These are phyloP conservation scores for Hyphopichia khmerensis DNA, from an alignment of 1,139 yeast genomes.

Conservation along the genomic window DNA sequence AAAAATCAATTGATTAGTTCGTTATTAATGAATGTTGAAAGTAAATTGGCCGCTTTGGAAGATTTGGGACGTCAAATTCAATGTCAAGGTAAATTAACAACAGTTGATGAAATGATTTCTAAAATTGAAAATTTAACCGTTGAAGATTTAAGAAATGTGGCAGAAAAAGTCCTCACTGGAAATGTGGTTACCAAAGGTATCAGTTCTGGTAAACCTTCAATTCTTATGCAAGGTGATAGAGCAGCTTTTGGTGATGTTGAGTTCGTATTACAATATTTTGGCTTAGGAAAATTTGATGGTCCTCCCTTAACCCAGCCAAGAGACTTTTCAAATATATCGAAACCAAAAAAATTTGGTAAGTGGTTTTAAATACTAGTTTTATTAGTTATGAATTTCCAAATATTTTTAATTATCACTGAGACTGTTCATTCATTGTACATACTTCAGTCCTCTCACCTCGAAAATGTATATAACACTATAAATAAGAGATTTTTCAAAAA, in stretches of 20 bases:
- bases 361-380: too few species aligned
- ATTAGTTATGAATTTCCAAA: too few species aligned
- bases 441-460: too few species aligned
- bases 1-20: slow-evolving; percentile 91
- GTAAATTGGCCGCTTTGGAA: slow-evolving; percentile 87
- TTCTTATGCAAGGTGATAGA: slow-evolving; percentile 87
- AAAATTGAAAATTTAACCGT: slow-evolving; percentile 69
- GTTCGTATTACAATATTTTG: slow-evolving; percentile 63
- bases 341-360: slow-evolving; percentile 13
- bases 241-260: slow-evolving; percentile 83
- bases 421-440: too few species aligned
- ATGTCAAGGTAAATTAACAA: slow-evolving; percentile 75
- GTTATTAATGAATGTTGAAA: slow-evolving; percentile 87
- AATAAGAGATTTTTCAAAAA: too few species aligned
- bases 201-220: slow-evolving; percentile 68
- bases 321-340: slow-evolving; percentile 18
- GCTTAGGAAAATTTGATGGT: slow-evolving; percentile 54
- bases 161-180: slow-evolving; percentile 74
- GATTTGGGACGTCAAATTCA: slow-evolving; percentile 95
- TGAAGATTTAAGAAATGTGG: slow-evolving; percentile 69
- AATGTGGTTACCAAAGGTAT: slow-evolving; percentile 48
- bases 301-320: slow-evolving; percentile 29
- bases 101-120: slow-evolving; percentile 78
- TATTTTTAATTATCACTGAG: too few species aligned
- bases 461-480: too few species aligned